Evolutionary conservation across 768 basidiomycete genomes (phyloP).

Genomic region (Naganishia vishniacii): DNA sequence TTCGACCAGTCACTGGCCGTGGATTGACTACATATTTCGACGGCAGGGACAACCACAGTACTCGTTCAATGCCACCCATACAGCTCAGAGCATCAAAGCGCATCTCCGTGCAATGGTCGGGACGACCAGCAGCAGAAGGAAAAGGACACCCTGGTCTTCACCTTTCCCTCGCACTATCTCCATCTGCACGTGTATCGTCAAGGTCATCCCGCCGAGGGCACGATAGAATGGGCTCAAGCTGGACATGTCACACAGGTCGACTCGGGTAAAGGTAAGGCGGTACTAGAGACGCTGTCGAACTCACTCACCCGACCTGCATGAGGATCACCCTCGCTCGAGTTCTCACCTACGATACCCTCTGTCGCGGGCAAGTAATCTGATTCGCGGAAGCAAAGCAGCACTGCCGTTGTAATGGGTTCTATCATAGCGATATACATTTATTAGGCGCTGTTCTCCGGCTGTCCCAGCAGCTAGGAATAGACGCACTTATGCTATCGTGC

Average conservation of each 20-base stretch:
- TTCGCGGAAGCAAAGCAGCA: too few species aligned
- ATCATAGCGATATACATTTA: too few species aligned
- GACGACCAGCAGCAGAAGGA: conserved; percentile 29
- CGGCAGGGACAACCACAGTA: too few species aligned
- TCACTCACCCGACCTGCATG: background rate
- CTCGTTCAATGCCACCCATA: background rate
- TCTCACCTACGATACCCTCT: conserved; percentile 1
- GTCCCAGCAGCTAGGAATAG: too few species aligned
- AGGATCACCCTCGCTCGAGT: conserved; percentile 6
- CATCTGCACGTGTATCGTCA: conserved; percentile 31
- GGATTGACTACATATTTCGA: too few species aligned
- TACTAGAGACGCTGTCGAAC: background rate
- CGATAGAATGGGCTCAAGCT: conserved; percentile 34
- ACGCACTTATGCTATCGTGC: background rate
- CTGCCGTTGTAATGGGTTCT: too few species aligned
- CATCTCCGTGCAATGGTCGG: conserved; percentile 35
- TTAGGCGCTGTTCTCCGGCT: too few species aligned
- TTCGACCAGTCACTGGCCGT: too few species aligned
- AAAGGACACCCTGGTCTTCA: conserved; percentile 38
- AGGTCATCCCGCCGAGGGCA: conserved; percentile 22
- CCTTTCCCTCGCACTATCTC: conserved; percentile 30
- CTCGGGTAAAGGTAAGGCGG: conserved; percentile 27
- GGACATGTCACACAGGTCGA: conserved; percentile 27
- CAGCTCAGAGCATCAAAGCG: conserved; percentile 29
- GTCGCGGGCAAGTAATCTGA: too few species aligned